A percentile compares a stretch with the other conserved stretches of the same genome.
phyloP scores from a whole-genome alignment of 2,329 filamentous ascomycete genomes.

The Sclerotinia subarctica region DNA sequence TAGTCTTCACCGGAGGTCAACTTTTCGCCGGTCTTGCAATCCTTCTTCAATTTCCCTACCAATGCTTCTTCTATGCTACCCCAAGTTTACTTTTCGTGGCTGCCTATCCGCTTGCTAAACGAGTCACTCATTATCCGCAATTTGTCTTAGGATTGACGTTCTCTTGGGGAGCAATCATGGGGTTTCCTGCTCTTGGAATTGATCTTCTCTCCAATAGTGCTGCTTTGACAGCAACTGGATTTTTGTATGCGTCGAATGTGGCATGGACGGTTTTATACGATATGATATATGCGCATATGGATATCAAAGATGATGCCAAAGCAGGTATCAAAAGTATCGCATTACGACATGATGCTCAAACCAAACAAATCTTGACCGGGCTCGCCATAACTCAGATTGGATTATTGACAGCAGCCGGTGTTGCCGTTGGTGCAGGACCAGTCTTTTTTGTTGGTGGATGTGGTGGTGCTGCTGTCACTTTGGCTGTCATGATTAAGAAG shows the following conservation, averaged over 20 bases:
- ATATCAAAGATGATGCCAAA: slow-evolving; percentile 80
- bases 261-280: slow-evolving; percentile 88
- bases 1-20: slow-evolving; percentile 72
- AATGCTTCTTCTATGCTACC: slow-evolving; percentile 74
- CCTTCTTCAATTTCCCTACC: slow-evolving; percentile 69
- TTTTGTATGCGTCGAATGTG: slow-evolving; percentile 73
- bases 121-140: slow-evolving; percentile 85
- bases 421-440: slow-evolving; percentile 64
- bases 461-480: slow-evolving; percentile 58
- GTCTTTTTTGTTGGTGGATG: slow-evolving; percentile 65
- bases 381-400: slow-evolving; percentile 67
- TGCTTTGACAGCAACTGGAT: slow-evolving; percentile 63
- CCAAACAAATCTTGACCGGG: slow-evolving; percentile 70
- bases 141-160: slow-evolving; percentile 80
- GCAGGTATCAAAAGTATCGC: slow-evolving; percentile 88
- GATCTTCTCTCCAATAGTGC: slow-evolving; percentile 64
- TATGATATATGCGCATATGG: slow-evolving; percentile 93
- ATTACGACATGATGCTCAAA: slow-evolving; percentile 71
- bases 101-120: slow-evolving; percentile 77
- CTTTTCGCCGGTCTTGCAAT: slow-evolving; percentile 70
- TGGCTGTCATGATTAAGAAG: slow-evolving; percentile 64
- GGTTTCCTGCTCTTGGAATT: slow-evolving; percentile 77
- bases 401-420: slow-evolving; percentile 66
- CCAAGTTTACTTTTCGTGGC: slow-evolving; percentile 72
- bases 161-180: slow-evolving; percentile 86